phyloP scores from a whole-genome alignment of 371 early-diverging fungal genomes.

The Mucor indicus region DNA sequence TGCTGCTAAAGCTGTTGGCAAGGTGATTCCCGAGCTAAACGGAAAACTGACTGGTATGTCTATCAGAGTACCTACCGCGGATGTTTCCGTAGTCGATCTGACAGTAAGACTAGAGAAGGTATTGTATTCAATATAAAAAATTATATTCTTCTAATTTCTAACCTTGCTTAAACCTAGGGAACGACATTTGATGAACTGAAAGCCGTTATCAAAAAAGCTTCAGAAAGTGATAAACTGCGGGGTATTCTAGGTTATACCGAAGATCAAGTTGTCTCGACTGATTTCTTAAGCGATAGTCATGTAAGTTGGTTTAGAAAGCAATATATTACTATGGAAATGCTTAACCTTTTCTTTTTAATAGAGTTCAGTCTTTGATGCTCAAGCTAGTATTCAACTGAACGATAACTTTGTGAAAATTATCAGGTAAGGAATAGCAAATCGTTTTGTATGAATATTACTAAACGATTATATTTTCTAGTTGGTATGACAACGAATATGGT shows the following conservation, averaged over 20 bases:
- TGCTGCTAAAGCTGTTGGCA: slow-evolving; percentile 91
- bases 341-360: too few relatives aligned
- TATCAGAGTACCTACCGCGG: slow-evolving; percentile 96
- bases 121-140: too few relatives aligned
- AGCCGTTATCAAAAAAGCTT: too few relatives aligned
- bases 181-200: too few relatives aligned
- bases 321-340: too few relatives aligned
- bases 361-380: slow-evolving; percentile 96
- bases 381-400: slow-evolving; percentile 96
- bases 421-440: too few relatives aligned
- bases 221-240: slow-evolving; percentile 80
- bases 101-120: slow-evolving; percentile 88
- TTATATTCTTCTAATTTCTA: too few relatives aligned
- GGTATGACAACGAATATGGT: slow-evolving; percentile 95
- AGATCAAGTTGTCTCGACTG: slow-evolving; percentile 97
- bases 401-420: slow-evolving; percentile 97
- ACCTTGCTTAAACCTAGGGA: too few relatives aligned
- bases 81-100: slow-evolving; percentile 99
- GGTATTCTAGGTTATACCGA: slow-evolving; percentile 95
- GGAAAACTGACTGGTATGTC: slow-evolving; percentile 99
- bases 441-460: too few relatives aligned
- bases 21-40: slow-evolving; percentile 96
- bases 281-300: slow-evolving; percentile 95
- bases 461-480: too few relatives aligned
- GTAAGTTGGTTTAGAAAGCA: too few relatives aligned